These are phyloP conservation scores for Craterostigma plantagineum DNA, from an alignment of 257 asterid genomes.

Conservation along the genomic window DNA sequence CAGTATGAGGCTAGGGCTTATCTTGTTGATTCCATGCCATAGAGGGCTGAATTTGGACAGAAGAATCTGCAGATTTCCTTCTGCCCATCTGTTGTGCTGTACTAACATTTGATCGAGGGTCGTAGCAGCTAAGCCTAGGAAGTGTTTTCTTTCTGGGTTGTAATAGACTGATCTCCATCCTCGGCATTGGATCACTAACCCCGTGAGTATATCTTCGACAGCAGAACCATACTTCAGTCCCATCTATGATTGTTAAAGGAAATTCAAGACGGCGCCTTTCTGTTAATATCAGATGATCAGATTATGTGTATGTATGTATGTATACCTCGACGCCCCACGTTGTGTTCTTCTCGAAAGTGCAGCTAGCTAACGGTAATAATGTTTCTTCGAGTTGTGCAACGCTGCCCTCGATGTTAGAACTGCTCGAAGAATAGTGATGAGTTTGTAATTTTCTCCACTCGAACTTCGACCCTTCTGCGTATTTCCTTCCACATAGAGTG, in stretches of 20 bases:
- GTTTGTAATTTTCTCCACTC: constrained; percentile 8
- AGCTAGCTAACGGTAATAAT: constrained; percentile 33
- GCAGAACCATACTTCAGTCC: constrained; percentile 68
- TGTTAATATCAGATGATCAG: too few species aligned
- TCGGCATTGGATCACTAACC: constrained; percentile 45
- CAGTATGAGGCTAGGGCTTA: constrained; percentile 29
- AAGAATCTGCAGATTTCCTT: constrained; percentile 58
- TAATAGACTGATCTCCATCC: constrained; percentile 62
- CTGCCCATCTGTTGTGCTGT: constrained; percentile 85
- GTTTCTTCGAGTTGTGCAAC: constrained; percentile 37
- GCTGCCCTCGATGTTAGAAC: constrained; percentile 14
- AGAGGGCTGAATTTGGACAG: constrained; percentile 44
- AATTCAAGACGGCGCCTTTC: constrained; percentile 1
- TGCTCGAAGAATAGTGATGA: background rate
- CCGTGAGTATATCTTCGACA: constrained; percentile 69
- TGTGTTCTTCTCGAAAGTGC: constrained; percentile 45
- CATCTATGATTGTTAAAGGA: constrained; percentile 17
- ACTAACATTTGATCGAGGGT: constrained; percentile 52
- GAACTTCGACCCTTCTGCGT: constrained; percentile 1
- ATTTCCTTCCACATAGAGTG: constrained; percentile 12
- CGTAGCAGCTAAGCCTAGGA: constrained; percentile 40
- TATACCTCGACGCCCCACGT: constrained; percentile 73
- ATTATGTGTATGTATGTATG: background rate
- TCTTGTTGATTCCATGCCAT: constrained; percentile 40
- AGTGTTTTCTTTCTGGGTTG: constrained; percentile 37